Percentiles rank a stretch among this genome's conserved stretches.
Conservation (phyloP, 75 land plant genomes). For the Pinus tabuliformis region DNA sequence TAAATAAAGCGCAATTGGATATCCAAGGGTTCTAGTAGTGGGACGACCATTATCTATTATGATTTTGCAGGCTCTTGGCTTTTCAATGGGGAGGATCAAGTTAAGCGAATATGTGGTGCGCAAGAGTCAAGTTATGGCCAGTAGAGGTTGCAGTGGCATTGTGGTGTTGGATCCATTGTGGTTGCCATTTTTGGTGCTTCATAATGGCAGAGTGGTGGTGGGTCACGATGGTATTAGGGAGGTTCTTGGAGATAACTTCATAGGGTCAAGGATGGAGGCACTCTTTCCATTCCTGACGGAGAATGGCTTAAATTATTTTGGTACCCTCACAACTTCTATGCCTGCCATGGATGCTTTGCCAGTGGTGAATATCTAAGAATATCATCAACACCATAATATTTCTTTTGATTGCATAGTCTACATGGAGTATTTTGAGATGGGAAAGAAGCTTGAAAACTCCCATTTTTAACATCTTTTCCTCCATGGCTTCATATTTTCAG, state of each 20-base stretch:
- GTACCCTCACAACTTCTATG: slow-evolving; percentile 36
- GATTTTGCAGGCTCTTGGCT: background rate
- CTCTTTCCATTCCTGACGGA: slow-evolving; percentile 67
- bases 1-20: background rate
- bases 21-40: slow-evolving; percentile 13
- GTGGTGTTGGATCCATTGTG: slow-evolving; percentile 33
- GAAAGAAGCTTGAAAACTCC: slow-evolving; percentile 28
- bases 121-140: background rate
- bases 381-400: slow-evolving; percentile 7
- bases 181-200: slow-evolving; percentile 34
- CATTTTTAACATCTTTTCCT: slow-evolving; percentile 51
- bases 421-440: slow-evolving; percentile 26
- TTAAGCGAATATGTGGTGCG: slow-evolving; percentile 13
- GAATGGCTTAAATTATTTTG: slow-evolving; percentile 39
- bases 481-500: slow-evolving; percentile 27
- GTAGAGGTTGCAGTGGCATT: slow-evolving; percentile 22
- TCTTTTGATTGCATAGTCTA: slow-evolving; percentile 29
- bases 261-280: slow-evolving; percentile 54
- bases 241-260: slow-evolving; percentile 46
- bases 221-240: slow-evolving; percentile 10
- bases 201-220: slow-evolving; percentile 18
- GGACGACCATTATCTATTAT: background rate
- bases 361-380: slow-evolving; percentile 14
- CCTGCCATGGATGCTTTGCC: slow-evolving; percentile 33
- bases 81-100: slow-evolving; percentile 1